Evolutionary conservation across 2,329 filamentous ascomycete genomes (phyloP), one percentile per base, ranked within the genome.

Genomic region (Colletotrichum filicis): DNA sequence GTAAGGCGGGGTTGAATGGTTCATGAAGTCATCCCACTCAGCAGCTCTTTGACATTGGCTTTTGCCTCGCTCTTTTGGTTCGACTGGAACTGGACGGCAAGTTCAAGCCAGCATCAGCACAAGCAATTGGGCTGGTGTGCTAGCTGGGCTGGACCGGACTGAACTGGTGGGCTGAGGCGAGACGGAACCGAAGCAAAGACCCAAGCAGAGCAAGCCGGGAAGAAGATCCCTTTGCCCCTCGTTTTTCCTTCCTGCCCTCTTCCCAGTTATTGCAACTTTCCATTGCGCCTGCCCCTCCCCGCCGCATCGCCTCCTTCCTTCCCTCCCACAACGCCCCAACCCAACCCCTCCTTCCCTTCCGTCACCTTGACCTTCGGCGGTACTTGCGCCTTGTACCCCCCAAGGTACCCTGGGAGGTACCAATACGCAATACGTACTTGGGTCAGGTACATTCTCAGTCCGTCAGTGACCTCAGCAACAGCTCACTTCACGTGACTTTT

Each of bases 201-300:
- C 46, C 61, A 63, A 63, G 61, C 61, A 49, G 53, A 56, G 22
- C 42, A 32, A 56, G 16, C 55, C 46, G 68, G 22, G 42, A 59
- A 42, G 55, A 59, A 37, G 68, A 66, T 64, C 49, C n/a, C 61
- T 55, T 64, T 64, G 61, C 61, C 61, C 61, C 61, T 64, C 61
- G 28, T 37, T 26, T 61, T 74, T 77, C 71, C 79, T 79, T 71
- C 76, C 81, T 74, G 78, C 79, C 75, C 75, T 76, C 77, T 28
- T 49, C 42, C 42, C 42, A 49, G 42, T 49, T 49, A 4, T 49
- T 49, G 42, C 42, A 22, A n/a, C 42, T n/a, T n/a, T 49, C 42
- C 19, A 16, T 42, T 16, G 37, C 37, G 42, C 19, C 42, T 49
- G 8, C 24, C 63, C 24, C 63, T 46, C 63, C 63, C 55, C 32